Base-by-base conservation (phyloP, 1,139 yeast species). In the Taphrina communis region DNA sequence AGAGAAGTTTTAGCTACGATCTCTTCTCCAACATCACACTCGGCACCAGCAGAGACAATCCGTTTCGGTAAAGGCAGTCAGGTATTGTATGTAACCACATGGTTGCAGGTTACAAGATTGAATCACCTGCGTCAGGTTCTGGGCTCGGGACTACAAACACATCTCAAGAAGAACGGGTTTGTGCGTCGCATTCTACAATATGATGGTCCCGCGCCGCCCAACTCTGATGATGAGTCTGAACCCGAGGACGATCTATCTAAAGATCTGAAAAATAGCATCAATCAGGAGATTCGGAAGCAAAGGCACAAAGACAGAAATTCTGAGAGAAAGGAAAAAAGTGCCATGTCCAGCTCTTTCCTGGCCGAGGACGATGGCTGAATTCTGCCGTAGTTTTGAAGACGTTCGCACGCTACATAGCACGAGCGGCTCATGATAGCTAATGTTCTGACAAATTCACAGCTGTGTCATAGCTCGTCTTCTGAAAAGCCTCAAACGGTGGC, bases 1-100 rank as follows among this genome's bases (percentile, higher is more conserved):
- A 72, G 75, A 7, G 75, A 73, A 55, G 70, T 73, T 9, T 63
- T 73, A 36, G 72, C 69, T 21, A 73, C 75, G 2, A 74, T 73
- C 8, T 65, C 66, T 7, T 17, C 70, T 4, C 72, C 73, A 1
- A 44, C 51, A 11, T 63, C 67, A 21, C 59, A 51, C 35, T 70
- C 67, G 9, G 59, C 70, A 21, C 67, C 68, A 17, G 41, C 66
- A 19, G 68, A 70, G 39, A 61, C 60, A 1, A 57, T 72, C 31
- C 68, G 66, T 21, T 72, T 71, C 44, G 67, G 67, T n/a, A 63
- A 63, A 51, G 72, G 65, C 12, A 65, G 56, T 4, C 58, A 60
- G 8, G 66, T 57, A 8, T 59, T 73, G 9, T 55, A 67, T 25
- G 68, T 72, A 25, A 71, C 73, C 19, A 69, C 74, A 1, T 73